Percentiles rank a stretch among this genome's conserved stretches.
Conservation (phyloP, 1,139 yeast genomes). For the Magnusiomyces ingens region DNA sequence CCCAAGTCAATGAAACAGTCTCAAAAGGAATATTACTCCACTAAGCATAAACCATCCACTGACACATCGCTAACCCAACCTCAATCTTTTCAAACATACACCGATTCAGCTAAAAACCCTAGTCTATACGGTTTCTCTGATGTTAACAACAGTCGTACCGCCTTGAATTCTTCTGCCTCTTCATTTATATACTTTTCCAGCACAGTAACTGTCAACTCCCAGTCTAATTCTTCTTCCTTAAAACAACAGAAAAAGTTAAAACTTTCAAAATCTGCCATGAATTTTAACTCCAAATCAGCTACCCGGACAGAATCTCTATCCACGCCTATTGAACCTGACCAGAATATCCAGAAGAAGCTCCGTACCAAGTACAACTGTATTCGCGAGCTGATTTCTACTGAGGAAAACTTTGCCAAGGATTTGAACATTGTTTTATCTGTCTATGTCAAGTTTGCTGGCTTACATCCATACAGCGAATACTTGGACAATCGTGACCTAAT, state of each 20-base stretch:
- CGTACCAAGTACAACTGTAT: slow-evolving; percentile 27
- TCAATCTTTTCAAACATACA: too few species aligned
- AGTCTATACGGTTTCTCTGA: too few species aligned
- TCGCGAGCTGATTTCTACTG: slow-evolving; percentile 34
- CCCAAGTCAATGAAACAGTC: too few species aligned
- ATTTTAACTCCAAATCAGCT: neutral
- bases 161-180: neutral
- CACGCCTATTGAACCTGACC: neutral
- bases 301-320: neutral
- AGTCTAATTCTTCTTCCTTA: neutral
- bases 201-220: neutral
- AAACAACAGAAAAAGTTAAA: neutral
- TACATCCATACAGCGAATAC: slow-evolving; percentile 25
- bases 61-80: too few species aligned
- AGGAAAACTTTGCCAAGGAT: slow-evolving; percentile 32
- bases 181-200: neutral
- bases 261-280: slow-evolving; percentile 1
- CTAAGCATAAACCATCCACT: too few species aligned
- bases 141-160: neutral
- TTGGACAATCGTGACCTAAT: slow-evolving; percentile 28
- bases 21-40: too few species aligned
- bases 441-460: slow-evolving; percentile 24
- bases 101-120: too few species aligned
- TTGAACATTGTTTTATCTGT: slow-evolving; percentile 31
- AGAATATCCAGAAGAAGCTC: slow-evolving; percentile 19